These are phyloP conservation scores for Argentina anserina DNA, from an alignment of 306 rosid genomes.

Conservation along the genomic window DNA sequence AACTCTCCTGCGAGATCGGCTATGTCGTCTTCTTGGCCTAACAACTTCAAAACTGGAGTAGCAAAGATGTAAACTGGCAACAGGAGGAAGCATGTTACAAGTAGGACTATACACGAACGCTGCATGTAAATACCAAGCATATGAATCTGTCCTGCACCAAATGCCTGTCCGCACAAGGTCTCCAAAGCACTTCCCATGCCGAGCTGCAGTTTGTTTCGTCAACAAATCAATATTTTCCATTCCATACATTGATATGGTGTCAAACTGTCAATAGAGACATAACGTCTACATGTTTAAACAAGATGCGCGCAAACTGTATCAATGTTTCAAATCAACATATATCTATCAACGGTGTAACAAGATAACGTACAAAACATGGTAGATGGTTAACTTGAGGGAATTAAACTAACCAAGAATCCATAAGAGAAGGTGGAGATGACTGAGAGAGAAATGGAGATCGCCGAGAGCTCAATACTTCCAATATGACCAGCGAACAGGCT, in stretches of 20 bases:
- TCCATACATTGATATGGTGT: too few species aligned
- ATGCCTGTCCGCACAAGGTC: constrained; percentile 83
- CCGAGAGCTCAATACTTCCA: constrained; percentile 64
- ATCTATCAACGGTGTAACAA: not conserved
- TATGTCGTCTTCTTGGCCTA: constrained; percentile 62
- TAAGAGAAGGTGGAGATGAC: constrained; percentile 60
- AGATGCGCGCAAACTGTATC: not conserved
- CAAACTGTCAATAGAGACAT: too few species aligned
- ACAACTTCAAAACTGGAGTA: constrained; percentile 48
- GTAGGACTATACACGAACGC: constrained; percentile 66
- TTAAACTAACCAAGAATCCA: constrained; percentile 46
- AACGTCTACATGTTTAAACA: too few species aligned
- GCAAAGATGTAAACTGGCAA: constrained; percentile 68
- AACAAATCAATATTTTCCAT: not conserved
- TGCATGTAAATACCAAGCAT: constrained; percentile 84
- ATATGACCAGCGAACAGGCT: constrained; percentile 65
- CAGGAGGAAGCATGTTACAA: constrained; percentile 35
- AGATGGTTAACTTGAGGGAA: not conserved
- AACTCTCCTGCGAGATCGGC: constrained; percentile 60
- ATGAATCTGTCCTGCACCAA: constrained; percentile 66
- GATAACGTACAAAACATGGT: not conserved
- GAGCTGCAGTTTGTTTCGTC: constrained; percentile 19
- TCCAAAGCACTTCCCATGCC: constrained; percentile 86
- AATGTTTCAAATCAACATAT: too few species aligned
- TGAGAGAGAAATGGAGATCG: constrained; percentile 51